Base-by-base conservation (phyloP, 768 basidiomycete genomes). In the Mrakia gelida region DNA sequence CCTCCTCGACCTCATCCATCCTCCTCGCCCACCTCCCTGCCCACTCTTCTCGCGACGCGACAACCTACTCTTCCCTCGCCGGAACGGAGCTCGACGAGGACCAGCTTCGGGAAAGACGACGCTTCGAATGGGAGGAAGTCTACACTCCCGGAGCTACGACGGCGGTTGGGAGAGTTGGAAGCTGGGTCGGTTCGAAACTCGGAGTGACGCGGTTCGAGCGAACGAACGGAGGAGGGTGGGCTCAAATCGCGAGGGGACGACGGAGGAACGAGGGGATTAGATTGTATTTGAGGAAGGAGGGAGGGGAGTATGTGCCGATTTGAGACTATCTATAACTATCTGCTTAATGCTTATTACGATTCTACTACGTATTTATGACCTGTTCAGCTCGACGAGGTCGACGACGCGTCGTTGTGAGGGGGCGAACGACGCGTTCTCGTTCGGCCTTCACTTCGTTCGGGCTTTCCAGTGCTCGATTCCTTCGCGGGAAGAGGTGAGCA, bases 41-140 rank as follows among this genome's bases (percentile, higher is more conserved):
- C 61, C 32, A 45, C 41, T 43, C 80, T 23, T 8, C 71, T 28
- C 62, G 32, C 73, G 75, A 9, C 49, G 61, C 18, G 4, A 21
- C n/a, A 38, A 78, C 80, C 3, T 77, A 71, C 75, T 75, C 71
- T 2, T 92, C 92, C 0, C 90, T 79, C 23, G 80, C 74, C 9
- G 81, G 79, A 0, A 81, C 81, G 21, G 70, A 92, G 81, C 88
- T 91, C 79, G 89, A 92, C 81, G 88, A 89, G 79, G 84, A 86
- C 1, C 86, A 85, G 62, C 90, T 92, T 73, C 88, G 88, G 15
- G 84, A 88, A 0, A 88, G 92, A 15, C 89, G 54, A 13, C 59
- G 68, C 6, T 72, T 77, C 70, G 70, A 72, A 23, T 77, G 56
- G 59, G 76, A 77, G 59, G 59, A 41, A 28, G 59, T 68, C 26